These are phyloP conservation scores for Pythium aquatile DNA, from an alignment of 352 stramenopile genomes.

Conservation along the genomic window DNA sequence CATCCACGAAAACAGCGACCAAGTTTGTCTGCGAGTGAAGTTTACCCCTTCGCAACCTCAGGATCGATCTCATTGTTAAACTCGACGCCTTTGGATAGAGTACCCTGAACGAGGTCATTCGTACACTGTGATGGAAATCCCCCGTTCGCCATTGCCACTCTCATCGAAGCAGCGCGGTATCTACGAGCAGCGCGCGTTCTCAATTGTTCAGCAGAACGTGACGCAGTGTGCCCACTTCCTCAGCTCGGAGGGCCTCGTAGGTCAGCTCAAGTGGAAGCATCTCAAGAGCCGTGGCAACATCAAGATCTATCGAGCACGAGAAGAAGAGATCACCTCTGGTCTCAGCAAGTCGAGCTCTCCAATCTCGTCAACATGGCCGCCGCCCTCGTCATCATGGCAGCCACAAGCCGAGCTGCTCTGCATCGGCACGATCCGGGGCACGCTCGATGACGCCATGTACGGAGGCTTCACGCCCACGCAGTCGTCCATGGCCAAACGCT, in stretches of 20 bases:
- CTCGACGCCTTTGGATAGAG: no score
- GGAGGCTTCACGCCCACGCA: slow-evolving; percentile 7
- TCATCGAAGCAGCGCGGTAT: neutral
- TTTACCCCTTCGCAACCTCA: no score
- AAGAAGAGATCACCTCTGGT: neutral
- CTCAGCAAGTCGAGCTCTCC: neutral
- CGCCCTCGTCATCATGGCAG: neutral
- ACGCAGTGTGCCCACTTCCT: neutral
- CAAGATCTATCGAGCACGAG: neutral
- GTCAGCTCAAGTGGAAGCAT: neutral
- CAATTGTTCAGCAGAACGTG: neutral
- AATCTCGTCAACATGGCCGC: neutral
- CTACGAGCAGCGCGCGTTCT: neutral
- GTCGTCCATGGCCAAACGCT: slow-evolving; percentile 2
- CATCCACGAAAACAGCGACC: no score
- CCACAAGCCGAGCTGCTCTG: neutral
- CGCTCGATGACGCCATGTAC: slow-evolving; percentile 20
- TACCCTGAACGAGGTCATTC: neutral
- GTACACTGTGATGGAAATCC: neutral
- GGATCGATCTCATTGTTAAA: no score
- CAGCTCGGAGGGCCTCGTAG: neutral
- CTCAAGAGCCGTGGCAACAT: neutral
- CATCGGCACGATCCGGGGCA: slow-evolving; percentile 12
- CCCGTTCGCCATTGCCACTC: no score
- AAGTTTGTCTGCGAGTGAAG: no score